Conservation (phyloP, 345 rosid genomes). For the Euphorbia peplus region DNA sequence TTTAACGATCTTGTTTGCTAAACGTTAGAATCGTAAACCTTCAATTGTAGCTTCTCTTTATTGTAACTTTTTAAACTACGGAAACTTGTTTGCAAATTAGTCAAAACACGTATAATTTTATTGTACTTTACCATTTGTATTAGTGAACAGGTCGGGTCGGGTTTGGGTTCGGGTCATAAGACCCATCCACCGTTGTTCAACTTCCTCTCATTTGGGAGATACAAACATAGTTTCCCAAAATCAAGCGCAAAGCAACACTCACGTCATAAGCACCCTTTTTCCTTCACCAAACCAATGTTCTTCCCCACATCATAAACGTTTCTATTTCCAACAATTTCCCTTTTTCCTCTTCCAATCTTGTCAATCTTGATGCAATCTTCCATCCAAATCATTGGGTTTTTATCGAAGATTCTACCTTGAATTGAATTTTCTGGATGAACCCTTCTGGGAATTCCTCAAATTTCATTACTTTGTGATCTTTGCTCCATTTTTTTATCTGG, state of each 20-base stretch:
- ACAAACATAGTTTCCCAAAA: not conserved
- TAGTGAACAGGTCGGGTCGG: not conserved
- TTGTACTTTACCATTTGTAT: no score
- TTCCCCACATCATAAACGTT: not conserved
- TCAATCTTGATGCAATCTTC: not conserved
- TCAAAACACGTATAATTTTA: no score
- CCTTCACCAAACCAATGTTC: not conserved
- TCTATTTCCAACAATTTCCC: not conserved
- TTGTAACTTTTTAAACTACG: no score
- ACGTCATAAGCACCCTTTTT: not conserved
- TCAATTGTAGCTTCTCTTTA: no score
- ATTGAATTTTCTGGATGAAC: not conserved
- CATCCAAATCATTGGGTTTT: not conserved
- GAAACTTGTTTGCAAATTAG: no score
- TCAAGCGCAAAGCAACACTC: not conserved
- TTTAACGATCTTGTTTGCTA: no score
- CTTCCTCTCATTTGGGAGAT: not conserved
- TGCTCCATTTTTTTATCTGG: not conserved
- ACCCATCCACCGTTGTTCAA: not conserved
- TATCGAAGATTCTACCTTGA: not conserved
- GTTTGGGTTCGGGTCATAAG: not conserved
- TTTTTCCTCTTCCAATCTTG: no score
- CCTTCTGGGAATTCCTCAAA: not conserved
- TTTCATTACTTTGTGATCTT: not conserved
- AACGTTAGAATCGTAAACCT: no score